A percentile compares a stretch with the other conserved stretches of the same genome.
phyloP scores from a whole-genome alignment of 2,329 filamentous ascomycete genomes.

The Chaetomiaceae sp. region DNA sequence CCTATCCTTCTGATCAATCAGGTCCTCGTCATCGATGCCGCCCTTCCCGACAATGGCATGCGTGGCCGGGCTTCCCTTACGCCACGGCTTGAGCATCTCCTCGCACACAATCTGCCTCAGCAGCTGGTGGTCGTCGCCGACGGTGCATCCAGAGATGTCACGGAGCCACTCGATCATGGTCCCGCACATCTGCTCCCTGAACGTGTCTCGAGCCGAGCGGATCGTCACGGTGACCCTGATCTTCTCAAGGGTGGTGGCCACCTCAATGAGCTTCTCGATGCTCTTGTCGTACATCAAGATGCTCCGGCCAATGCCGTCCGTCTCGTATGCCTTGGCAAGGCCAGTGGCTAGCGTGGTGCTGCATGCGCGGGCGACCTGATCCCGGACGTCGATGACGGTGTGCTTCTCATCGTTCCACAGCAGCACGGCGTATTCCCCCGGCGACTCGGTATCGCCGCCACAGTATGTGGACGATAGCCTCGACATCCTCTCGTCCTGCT shows the following conservation, averaged over 20 bases:
- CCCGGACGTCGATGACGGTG: constrained; percentile 82
- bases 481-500: constrained; percentile 75
- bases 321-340: constrained; percentile 73
- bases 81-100: constrained; percentile 85
- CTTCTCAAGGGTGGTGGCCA: constrained; percentile 84
- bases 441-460: constrained; percentile 58
- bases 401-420: constrained; percentile 99
- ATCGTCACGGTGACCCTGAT: constrained; percentile 97
- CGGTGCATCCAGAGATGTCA: constrained; percentile 85
- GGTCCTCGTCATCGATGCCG: constrained; percentile 77
- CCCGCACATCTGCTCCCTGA: constrained; percentile 97
- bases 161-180: constrained; percentile 94
- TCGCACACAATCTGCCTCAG: constrained; percentile 82
- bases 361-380: constrained; percentile 89
- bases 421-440: constrained; percentile 75
- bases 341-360: constrained; percentile 66
- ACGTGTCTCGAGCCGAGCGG: constrained; percentile 87
- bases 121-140: constrained; percentile 74
- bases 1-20: constrained; percentile 45
- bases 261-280: constrained; percentile 66
- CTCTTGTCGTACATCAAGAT: constrained; percentile 74
- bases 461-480: constrained; percentile 74
- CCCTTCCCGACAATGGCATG: constrained; percentile 74
- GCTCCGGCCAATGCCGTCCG: constrained; percentile 81
- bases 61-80: constrained; percentile 74